Evolutionary conservation across 2,329 filamentous ascomycete genomes (phyloP), one percentile per base, ranked within the genome.

Genomic region (Albophoma yamanashiensis): DNA sequence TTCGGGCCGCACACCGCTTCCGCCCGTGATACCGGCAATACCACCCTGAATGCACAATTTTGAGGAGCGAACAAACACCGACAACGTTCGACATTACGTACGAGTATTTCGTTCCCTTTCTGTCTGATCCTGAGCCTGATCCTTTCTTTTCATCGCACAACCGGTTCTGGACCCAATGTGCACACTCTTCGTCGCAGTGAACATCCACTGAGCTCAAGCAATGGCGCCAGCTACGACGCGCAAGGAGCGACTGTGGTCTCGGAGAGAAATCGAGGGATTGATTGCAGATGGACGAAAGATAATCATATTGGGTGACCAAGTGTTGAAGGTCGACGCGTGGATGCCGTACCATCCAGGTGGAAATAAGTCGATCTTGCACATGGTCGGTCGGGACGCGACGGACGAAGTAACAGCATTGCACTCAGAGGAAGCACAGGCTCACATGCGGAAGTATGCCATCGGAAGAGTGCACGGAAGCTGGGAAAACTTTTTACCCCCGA

Each of bases 351-450:
- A 99, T 69, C 94, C 94, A 15, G 94, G 94, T 60, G 94, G 94
- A 66, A 87, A 93, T 68, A 94, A 92, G 75, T 84, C 93, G 59
- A 95, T 99, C 64, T 79, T 85, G 71, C 94, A 99, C 71, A 94
- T 97, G 91, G 84, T 97, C 62, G 92, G 92, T 63, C 85, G 89
- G 75, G 92, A 96, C 83, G 93, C 91, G 57, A 97, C 93, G 14
- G 92, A 96, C 73, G 94, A 97, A 75, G 87, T 97, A 63, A 91
- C 88, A 72, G 90, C 88, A 90, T 97, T 97, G 40, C 94, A 99
- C 73, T 97, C 93, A 1, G 66, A 77, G 47, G 89, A 92, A 69
- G 87, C 94, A 22, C 20, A 85, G 84, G 67, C 74, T 85, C 42
- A 9, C 20, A 45, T 45, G 42, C 42, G 8, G 20, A 45, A 45